A percentile compares a stretch with the other conserved stretches of the same genome.
phyloP scores from a whole-genome alignment of 768 basidiomycete genomes.

The Lentinula boryana region DNA sequence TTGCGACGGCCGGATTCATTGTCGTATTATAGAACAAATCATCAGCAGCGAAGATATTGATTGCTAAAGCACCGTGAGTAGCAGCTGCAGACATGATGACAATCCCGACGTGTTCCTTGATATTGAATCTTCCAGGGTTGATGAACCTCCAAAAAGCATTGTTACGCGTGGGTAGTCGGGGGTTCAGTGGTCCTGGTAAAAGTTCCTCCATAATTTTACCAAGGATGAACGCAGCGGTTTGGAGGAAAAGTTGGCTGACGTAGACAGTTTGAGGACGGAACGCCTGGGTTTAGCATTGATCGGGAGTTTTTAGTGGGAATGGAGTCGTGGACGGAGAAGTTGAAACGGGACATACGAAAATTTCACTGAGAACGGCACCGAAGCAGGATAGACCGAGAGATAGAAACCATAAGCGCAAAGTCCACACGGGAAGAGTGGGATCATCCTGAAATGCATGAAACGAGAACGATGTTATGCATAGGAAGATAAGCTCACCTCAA shows the following conservation, averaged over 20 bases:
- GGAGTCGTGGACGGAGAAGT: background rate
- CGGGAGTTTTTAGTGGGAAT: conserved; percentile 18
- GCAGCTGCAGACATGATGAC: conserved; percentile 41
- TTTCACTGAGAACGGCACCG: conserved; percentile 22
- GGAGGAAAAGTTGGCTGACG: conserved; percentile 14
- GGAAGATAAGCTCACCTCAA: conserved; percentile 8
- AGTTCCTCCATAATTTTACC: conserved; percentile 10
- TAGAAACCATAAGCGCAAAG: conserved; percentile 23
- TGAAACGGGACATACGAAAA: conserved; percentile 11
- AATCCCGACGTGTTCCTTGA: conserved; percentile 40
- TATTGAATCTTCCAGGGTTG: conserved; percentile 43
- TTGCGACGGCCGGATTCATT: conserved; percentile 21
- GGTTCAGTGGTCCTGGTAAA: conserved; percentile 9
- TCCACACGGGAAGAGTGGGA: conserved; percentile 22
- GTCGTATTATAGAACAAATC: conserved; percentile 34
- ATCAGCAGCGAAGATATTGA: conserved; percentile 36
- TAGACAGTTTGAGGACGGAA: conserved; percentile 32
- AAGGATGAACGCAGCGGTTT: conserved; percentile 10
- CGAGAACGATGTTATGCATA: background rate
- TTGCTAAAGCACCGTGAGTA: conserved; percentile 32
- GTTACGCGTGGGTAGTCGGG: conserved; percentile 3
- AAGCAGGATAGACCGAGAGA: conserved; percentile 21
- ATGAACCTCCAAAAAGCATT: conserved; percentile 27
- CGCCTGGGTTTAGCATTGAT: conserved; percentile 19
- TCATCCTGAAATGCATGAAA: conserved; percentile 13